Evolutionary conservation across 176 grass and related monocot species (phyloP).

Genomic region (Rhipidocladum racemiflorum): DNA sequence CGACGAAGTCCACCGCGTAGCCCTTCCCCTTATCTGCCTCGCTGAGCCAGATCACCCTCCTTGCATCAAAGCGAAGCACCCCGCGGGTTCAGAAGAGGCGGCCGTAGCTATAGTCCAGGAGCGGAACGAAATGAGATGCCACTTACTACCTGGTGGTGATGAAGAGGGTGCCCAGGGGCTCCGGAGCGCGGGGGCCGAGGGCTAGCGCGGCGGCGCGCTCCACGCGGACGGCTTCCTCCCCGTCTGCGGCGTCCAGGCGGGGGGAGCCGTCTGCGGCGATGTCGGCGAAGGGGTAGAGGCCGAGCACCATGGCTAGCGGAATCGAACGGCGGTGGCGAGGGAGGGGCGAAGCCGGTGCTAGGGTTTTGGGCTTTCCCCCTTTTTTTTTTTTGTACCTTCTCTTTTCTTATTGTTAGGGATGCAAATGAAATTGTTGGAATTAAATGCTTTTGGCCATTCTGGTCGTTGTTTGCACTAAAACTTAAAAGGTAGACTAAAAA

Average conservation of each 20-base stretch:
- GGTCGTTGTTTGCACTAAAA: too few species aligned
- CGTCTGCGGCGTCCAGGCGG: conserved; percentile 37
- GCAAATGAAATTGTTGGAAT: too few species aligned
- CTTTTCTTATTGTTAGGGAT: too few species aligned
- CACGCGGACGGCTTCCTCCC: conserved; percentile 61
- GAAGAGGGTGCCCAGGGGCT: conserved; percentile 56
- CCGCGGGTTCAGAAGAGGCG: not conserved
- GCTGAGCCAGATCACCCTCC: conserved; percentile 76
- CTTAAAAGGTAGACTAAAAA: too few species aligned
- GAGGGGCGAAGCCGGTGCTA: not conserved
- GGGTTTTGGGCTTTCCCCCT: not conserved
- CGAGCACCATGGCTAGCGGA: conserved; percentile 45
- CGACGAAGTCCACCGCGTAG: conserved; percentile 69
- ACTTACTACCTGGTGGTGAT: conserved; percentile 54
- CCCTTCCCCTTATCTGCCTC: conserved; percentile 47
- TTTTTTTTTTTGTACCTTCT: too few species aligned
- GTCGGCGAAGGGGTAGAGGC: conserved; percentile 49
- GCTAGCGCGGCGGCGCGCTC: conserved; percentile 42
- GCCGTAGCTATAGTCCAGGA: not conserved
- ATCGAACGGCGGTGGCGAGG: not conserved
- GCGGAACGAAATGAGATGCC: not conserved
- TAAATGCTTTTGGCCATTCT: too few species aligned
- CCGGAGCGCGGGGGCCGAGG: conserved; percentile 37
- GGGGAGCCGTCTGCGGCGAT: too few species aligned
- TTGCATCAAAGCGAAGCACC: conserved; percentile 13